phyloP scores from a whole-genome alignment of 345 rosid species.

The Hibiscus syriacus region DNA sequence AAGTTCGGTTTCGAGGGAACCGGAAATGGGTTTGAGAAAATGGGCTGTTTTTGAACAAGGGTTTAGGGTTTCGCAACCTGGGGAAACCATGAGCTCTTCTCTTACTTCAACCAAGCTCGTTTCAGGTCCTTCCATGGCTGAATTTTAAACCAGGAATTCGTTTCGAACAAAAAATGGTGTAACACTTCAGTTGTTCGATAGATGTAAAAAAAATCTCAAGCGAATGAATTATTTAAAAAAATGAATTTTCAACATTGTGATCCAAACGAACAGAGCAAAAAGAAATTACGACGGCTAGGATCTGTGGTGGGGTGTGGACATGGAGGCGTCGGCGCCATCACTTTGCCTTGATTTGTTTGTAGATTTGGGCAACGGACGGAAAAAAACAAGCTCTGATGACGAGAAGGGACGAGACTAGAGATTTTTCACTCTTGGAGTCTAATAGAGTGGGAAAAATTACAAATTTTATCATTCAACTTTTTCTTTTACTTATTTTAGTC shows the following conservation, averaged over 20 bases:
- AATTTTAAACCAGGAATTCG: not conserved
- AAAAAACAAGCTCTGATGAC: too few relatives aligned
- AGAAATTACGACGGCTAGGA: slow-evolving; percentile 55
- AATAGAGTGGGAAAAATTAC: too few relatives aligned
- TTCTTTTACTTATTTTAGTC: too few relatives aligned
- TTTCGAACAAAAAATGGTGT: not conserved
- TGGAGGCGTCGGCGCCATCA: slow-evolving; percentile 59
- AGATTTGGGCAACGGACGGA: not conserved
- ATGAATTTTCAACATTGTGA: not conserved
- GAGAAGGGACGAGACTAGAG: not conserved
- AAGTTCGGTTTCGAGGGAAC: not conserved
- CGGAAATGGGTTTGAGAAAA: slow-evolving; percentile 15
- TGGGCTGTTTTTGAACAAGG: slow-evolving; percentile 16
- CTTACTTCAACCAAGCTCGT: slow-evolving; percentile 12
- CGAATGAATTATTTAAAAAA: not conserved
- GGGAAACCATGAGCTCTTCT: slow-evolving; percentile 20
- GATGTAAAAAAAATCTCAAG: not conserved
- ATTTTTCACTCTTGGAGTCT: not conserved
- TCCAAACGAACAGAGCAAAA: not conserved
- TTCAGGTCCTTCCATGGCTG: slow-evolving; percentile 11
- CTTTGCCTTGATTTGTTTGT: not conserved
- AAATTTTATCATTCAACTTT: too few relatives aligned
- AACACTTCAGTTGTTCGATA: too few relatives aligned
- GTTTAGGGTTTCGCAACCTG: slow-evolving; percentile 8
- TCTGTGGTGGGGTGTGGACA: slow-evolving; percentile 71